phyloP scores from a whole-genome alignment of 2,329 filamentous ascomycete species.

The Clathrospora elynae region DNA sequence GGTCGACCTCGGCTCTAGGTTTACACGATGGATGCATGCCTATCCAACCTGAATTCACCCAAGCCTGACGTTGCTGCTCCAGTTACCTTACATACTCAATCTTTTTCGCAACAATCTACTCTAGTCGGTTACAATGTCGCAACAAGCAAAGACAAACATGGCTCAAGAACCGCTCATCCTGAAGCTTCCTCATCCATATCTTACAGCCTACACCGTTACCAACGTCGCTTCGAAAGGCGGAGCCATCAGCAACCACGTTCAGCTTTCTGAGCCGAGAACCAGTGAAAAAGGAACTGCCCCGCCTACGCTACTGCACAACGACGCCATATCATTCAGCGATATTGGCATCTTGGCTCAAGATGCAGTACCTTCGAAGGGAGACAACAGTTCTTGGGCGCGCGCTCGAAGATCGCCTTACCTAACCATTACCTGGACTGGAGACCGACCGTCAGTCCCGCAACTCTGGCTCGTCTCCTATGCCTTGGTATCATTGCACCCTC shows the following conservation, averaged over 20 bases:
- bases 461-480: constrained; percentile 56
- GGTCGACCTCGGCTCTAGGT: constrained; percentile 36
- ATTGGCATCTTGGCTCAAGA: constrained; percentile 32
- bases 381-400: constrained; percentile 53
- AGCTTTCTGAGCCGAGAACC: constrained; percentile 23
- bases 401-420: constrained; percentile 52
- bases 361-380: constrained; percentile 32
- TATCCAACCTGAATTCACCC: constrained; percentile 12
- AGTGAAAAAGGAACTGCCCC: constrained; percentile 29
- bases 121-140: constrained; percentile 24
- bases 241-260: constrained; percentile 28
- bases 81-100: constrained; percentile 11
- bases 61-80: constrained; percentile 15
- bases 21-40: constrained; percentile 7
- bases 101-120: constrained; percentile 6
- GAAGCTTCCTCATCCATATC: constrained; percentile 47
- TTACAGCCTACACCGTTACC: constrained; percentile 42
- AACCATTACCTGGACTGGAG: constrained; percentile 50
- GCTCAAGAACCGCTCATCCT: constrained; percentile 32
- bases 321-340: constrained; percentile 37
- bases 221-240: constrained; percentile 29
- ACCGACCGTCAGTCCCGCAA: constrained; percentile 52
- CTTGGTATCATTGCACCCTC: constrained; percentile 52
- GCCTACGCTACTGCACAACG: constrained; percentile 37
- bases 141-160: constrained; percentile 21